Evolutionary conservation across 768 basidiomycete genomes (phyloP), one percentile per base, ranked within the genome.

Genomic region (Hygrophorus russula): DNA sequence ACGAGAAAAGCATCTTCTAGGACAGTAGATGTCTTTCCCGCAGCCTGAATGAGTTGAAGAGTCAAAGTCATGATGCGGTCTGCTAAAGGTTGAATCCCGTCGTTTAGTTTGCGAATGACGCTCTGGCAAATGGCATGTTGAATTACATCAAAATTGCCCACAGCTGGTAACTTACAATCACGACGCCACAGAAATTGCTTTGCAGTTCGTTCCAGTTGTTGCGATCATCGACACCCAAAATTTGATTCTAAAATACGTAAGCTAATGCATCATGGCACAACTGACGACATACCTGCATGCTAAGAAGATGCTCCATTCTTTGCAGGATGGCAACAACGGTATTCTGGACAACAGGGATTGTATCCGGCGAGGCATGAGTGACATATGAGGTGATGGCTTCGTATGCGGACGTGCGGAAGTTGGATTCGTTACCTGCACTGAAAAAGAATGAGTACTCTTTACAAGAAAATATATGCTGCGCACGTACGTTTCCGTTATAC

Each of bases 181-280:
- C 71, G 37, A 96, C 86, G 51, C 83, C 80, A 60, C 92, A 96
- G 53, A 97, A 73, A 65, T 94, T 96, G 64, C 89, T 83, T 60
- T 96, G 93, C 18, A 99, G 71, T 59, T 99, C 94, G 56, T 96
- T 96, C 92, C 94, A 96, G 67, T 96, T 99, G 63, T 92, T 93
- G 49, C 89, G 81, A 57, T 99, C 96, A 61, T 99, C 96, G 13
- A 81, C 70, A 35, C 96, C 96, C 31, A 99, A 69, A 45, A 98
- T 84, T 65, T 98, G 93, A 60, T 86, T 89, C 79, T 93, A 53
- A 11, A 30, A 48, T 17, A 36, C 41, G 4, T 15, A 34, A 14
- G 1, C 15, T 28, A 20, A 18, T 18, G 36, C 9, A 41, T 45
- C 14, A 31, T 33, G 12, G 34, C 5, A 28, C 30, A 47, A 49